Evolutionary conservation across 192 early-diverging fungal genomes (phyloP).

Genomic region (Dispira simplex): DNA sequence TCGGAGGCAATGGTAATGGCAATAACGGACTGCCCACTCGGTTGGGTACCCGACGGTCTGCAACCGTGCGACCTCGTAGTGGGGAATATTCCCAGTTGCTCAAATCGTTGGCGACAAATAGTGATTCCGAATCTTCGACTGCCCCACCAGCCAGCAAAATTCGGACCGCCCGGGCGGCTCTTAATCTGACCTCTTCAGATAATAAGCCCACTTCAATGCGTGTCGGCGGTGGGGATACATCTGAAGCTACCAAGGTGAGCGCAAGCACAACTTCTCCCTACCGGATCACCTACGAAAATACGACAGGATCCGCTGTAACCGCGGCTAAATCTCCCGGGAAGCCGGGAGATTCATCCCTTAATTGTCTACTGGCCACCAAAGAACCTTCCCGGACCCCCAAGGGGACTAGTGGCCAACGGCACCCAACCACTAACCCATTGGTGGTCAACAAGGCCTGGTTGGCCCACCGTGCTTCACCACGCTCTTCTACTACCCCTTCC

Average conservation of each 20-base stretch:
- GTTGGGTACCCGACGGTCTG: background rate
- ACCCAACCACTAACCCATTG: too few species aligned
- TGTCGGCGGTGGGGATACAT: background rate
- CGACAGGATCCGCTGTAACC: background rate
- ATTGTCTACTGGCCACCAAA: too few species aligned
- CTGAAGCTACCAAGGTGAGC: background rate
- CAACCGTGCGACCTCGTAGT: slow-evolving; percentile 1
- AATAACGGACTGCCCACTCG: background rate
- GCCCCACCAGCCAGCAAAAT: background rate
- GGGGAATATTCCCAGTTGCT: slow-evolving; percentile 2
- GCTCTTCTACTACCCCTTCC: background rate
- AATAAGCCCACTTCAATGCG: too few species aligned
- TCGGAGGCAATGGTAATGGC: background rate
- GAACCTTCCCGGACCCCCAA: too few species aligned
- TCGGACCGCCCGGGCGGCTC: background rate
- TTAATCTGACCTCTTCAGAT: background rate
- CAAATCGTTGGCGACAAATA: background rate
- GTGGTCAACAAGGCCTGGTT: background rate
- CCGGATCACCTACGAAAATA: background rate
- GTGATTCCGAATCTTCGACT: background rate
- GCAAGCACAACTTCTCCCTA: background rate
- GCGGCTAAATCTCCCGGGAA: too few species aligned
- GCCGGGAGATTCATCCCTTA: too few species aligned
- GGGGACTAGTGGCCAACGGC: too few species aligned
- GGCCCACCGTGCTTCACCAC: background rate